Base-by-base conservation (phyloP, 768 basidiomycete species). In the Lentinula raphanica region DNA sequence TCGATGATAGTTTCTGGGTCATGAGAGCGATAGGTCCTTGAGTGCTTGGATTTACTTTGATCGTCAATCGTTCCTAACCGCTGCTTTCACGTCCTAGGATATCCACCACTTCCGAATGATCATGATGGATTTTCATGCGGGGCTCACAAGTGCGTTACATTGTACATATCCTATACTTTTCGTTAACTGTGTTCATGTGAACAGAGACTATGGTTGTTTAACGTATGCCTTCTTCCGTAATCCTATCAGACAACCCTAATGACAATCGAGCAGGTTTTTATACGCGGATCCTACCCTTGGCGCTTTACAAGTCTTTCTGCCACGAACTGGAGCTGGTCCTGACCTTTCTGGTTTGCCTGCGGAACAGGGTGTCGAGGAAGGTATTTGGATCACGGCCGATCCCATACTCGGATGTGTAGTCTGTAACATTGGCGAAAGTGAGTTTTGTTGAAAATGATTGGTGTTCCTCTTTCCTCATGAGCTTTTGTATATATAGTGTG, bases 371-470 rank as follows among this genome's bases (percentile, higher is more conserved):
- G 69, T 73, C 25, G 79, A 84, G 59, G 76, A 80, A 54, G 87
- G 89, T 2, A 62, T 77, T 1, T 96, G 94, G 93, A 86, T 95
- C 53, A 81, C 83, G 49, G 93, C 91, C 0, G 86, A 94, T 69
- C 94, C 94, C 0, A 80, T 91, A 21, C 85, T 84, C 13, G 88
- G 86, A 8, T 91, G 90, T 62, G 75, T 96, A 7, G 90, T 97
- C 19, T 93, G 92, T 69, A 97, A 97, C 65, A 86, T 97, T 39
- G 94, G 94, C 23, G 89, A 92, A 76, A 96, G 93, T 90, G 59
- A 68, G 87, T 72, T 29, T 9, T 38, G 54, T 53, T 3, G 36
- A n/a, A n/a, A n/a, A 25, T 44, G 8, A n/a, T 44, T 44, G 19
- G 23, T 42, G 6, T n/a, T 44, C 21, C 2, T 44, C 23, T 8